Conservation (phyloP, 2,329 filamentous ascomycete genomes). For the Trichoderma sp. region DNA sequence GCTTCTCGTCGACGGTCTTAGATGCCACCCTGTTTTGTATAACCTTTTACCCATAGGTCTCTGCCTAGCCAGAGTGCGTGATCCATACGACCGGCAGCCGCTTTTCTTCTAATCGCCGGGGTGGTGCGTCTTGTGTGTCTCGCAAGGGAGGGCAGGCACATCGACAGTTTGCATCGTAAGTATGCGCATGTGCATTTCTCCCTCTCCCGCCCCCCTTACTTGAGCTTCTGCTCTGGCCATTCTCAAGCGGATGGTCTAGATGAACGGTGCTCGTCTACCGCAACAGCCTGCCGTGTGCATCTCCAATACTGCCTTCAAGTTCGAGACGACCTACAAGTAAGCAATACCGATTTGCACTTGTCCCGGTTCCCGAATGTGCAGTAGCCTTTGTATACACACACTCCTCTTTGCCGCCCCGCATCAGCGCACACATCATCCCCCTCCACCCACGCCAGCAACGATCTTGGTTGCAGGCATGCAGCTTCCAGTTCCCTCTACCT, state of each 20-base stretch:
- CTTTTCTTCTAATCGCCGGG: neutral
- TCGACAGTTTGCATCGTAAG: neutral
- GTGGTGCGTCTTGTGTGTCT: slow-evolving; percentile 8
- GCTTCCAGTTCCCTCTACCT: slow-evolving; percentile 20
- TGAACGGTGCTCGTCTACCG: neutral
- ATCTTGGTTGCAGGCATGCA: slow-evolving; percentile 19
- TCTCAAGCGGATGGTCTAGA: neutral
- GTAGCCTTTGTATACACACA: slow-evolving; percentile 11
- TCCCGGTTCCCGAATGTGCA: slow-evolving; percentile 13
- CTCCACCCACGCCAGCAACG: slow-evolving; percentile 18
- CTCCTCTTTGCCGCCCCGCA: slow-evolving; percentile 19
- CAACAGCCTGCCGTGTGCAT: neutral
- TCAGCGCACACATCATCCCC: slow-evolving; percentile 18
- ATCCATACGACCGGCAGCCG: neutral
- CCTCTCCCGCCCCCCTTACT: neutral
- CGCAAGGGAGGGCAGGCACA: neutral
- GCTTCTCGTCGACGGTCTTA: neutral
- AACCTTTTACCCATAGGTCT: neutral
- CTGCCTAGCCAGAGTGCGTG: neutral
- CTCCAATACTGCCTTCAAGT: neutral
- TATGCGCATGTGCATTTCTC: neutral
- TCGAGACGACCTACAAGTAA: neutral
- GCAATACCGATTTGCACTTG: slow-evolving; percentile 4
- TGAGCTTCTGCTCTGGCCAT: neutral
- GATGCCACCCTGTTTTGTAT: neutral